phyloP scores from a whole-genome alignment of 148 eudicot genomes.

The Camellia sinensis region DNA sequence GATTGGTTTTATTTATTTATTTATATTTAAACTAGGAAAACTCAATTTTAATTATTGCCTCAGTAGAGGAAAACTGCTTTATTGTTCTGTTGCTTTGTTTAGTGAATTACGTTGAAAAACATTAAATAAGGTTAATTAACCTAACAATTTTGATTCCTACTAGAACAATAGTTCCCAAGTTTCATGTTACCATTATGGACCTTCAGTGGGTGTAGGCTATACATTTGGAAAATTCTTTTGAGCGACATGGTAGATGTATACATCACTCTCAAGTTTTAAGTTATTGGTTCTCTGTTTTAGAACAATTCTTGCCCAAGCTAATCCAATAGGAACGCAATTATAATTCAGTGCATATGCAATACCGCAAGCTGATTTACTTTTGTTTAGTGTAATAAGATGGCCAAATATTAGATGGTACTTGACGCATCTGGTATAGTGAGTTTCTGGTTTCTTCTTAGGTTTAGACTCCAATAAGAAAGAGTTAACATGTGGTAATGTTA shows the following conservation, averaged over 20 bases:
- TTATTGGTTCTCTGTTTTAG: no score
- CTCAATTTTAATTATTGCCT: not conserved
- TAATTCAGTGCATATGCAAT: not conserved
- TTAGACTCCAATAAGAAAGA: not conserved
- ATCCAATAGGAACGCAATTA: no score
- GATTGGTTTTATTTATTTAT: not conserved
- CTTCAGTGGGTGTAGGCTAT: no score
- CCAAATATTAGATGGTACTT: conserved; percentile 4
- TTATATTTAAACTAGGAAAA: not conserved
- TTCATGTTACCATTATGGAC: no score
- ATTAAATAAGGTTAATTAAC: not conserved
- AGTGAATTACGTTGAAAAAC: not conserved
- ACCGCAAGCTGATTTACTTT: not conserved
- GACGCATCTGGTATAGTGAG: not conserved
- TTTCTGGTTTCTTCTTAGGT: conserved; percentile 11
- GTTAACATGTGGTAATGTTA: not conserved
- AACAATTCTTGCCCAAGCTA: no score
- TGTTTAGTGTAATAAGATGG: not conserved
- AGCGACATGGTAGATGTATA: no score
- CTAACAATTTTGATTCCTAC: no score
- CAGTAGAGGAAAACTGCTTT: not conserved
- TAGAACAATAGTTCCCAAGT: no score
- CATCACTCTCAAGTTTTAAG: no score
- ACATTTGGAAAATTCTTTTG: no score
- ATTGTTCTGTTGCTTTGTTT: not conserved